A percentile compares a stretch with the other conserved stretches of the same genome.
phyloP scores from a whole-genome alignment of 805 yeast genomes.

The Hanseniaspora pseudoguilliermondii region DNA sequence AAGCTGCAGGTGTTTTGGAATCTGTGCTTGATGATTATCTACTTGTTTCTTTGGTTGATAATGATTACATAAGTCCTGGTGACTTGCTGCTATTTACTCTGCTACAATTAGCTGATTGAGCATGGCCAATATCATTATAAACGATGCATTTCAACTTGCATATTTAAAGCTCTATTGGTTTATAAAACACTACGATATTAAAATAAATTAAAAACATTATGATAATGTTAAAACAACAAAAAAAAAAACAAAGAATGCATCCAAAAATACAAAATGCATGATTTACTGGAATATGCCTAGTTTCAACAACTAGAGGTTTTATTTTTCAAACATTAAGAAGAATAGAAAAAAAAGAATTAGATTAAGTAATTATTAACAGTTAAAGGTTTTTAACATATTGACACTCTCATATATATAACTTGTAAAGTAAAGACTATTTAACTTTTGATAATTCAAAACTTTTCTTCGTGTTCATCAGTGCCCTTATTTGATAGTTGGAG shows the following conservation, averaged over 20 bases:
- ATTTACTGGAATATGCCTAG: constrained; percentile 11
- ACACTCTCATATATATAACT: too few relatives aligned
- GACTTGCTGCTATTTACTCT: constrained; percentile 9
- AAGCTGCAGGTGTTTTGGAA: constrained; percentile 30
- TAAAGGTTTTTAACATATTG: too few relatives aligned
- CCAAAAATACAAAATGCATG: background rate
- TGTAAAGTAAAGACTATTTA: too few relatives aligned
- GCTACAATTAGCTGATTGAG: constrained; percentile 10
- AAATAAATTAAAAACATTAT: too few relatives aligned
- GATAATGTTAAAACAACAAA: background rate
- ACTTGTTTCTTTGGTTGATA: constrained; percentile 80
- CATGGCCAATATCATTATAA: background rate
- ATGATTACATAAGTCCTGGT: constrained; percentile 47
- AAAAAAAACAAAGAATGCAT: background rate
- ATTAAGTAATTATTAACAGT: too few relatives aligned
- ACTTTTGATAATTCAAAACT: background rate
- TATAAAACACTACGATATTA: too few relatives aligned
- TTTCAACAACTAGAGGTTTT: constrained; percentile 13
- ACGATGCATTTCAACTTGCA: constrained; percentile 13
- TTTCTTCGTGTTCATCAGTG: background rate
- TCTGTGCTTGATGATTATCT: constrained; percentile 47
- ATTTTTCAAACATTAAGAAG: background rate
- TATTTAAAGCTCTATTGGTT: background rate
- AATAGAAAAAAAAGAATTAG: background rate
- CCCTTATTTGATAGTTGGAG: constrained; percentile 16